Conservation (phyloP, 2,329 filamentous ascomycete species). For the Venturia pyrina region DNA sequence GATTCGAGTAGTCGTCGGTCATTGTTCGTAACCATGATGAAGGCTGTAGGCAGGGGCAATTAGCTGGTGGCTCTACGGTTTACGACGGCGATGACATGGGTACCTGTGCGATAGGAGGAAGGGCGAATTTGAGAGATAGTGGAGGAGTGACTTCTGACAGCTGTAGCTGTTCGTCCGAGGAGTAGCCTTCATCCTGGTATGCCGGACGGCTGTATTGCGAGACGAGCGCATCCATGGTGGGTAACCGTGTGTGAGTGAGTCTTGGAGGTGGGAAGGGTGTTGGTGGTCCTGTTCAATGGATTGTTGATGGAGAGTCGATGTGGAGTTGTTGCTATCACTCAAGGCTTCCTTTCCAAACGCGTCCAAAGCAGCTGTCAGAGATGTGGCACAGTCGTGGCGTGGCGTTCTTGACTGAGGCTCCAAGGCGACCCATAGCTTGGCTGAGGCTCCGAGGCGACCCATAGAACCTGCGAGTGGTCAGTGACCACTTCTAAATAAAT, state of each 20-base stretch:
- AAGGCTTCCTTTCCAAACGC: not conserved
- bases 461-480: no score
- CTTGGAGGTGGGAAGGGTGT: not conserved
- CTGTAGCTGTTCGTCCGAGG: conserved; percentile 64
- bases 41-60: conserved; percentile 46
- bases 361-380: not conserved
- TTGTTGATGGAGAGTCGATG: not conserved
- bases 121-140: conserved; percentile 84
- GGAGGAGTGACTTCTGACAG: conserved; percentile 60
- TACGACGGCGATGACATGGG: conserved; percentile 23
- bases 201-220: conserved; percentile 79
- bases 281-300: not conserved
- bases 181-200: conserved; percentile 61
- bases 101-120: conserved; percentile 88
- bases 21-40: conserved; percentile 91
- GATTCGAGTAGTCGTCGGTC: conserved; percentile 93
- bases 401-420: not conserved
- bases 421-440: not conserved
- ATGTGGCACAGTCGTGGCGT: not conserved
- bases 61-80: conserved; percentile 12
- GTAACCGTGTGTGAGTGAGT: not conserved
- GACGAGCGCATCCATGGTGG: conserved; percentile 80
- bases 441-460: not conserved
- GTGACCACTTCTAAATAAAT: no score
- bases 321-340: no score